phyloP scores from a whole-genome alignment of 176 grass and related monocot species.

The Canna indica region DNA sequence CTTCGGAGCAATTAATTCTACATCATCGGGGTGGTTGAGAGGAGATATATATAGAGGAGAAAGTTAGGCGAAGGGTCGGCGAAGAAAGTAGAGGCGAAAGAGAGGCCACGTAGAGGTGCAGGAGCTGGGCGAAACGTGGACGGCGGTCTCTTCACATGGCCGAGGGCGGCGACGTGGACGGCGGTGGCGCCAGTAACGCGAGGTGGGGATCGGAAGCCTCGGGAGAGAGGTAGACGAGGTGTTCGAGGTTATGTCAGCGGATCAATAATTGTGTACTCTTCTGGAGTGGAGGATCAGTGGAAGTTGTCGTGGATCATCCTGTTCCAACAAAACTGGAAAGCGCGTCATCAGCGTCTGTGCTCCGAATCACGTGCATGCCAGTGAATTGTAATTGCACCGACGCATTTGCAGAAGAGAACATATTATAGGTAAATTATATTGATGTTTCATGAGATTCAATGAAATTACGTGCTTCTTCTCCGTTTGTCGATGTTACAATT shows the following conservation, averaged over 20 bases:
- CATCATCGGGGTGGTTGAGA: background rate
- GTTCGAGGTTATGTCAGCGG: background rate
- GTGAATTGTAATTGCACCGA: too few relatives aligned
- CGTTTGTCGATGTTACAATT: too few relatives aligned
- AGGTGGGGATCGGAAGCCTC: constrained; percentile 10
- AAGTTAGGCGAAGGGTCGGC: background rate
- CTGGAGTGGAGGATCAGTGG: too few relatives aligned
- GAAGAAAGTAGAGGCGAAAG: background rate
- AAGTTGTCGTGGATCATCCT: too few relatives aligned
- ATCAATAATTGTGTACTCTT: background rate
- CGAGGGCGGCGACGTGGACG: constrained; percentile 12
- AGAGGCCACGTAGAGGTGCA: constrained; percentile 9
- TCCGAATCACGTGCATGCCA: too few relatives aligned
- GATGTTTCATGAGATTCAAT: too few relatives aligned
- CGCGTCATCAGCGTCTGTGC: too few relatives aligned
- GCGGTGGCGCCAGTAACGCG: background rate
- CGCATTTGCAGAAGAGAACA: too few relatives aligned
- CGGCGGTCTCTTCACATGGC: background rate
- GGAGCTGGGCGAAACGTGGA: constrained; percentile 13
- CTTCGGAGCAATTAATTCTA: background rate
- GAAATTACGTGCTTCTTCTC: too few relatives aligned
- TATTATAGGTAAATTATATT: too few relatives aligned
- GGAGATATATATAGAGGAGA: background rate
- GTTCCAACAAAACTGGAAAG: too few relatives aligned
- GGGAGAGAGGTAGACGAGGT: background rate